Conservation (phyloP, 192 early-diverging fungal genomes). For the Phlyctochytrium planicorne region DNA sequence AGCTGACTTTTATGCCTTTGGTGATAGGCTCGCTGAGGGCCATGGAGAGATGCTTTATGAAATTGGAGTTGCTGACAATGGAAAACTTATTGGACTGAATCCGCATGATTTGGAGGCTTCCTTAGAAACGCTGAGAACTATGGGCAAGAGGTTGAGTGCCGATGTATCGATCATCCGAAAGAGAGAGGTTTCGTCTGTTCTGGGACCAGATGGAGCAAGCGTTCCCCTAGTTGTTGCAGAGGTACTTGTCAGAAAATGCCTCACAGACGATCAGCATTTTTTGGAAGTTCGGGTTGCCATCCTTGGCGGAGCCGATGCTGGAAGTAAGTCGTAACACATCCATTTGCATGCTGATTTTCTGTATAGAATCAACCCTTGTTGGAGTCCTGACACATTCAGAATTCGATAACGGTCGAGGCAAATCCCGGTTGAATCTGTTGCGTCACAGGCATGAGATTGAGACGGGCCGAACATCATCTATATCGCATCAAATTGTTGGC, state of each 20-base stretch:
- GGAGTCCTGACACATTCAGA: conserved; percentile 80
- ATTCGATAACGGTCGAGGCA: conserved; percentile 82
- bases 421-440: conserved; percentile 77
- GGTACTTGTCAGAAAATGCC: conserved; percentile 65
- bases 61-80: conserved; percentile 85
- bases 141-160: conserved; percentile 63
- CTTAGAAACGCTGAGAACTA: conserved; percentile 59
- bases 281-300: conserved; percentile 82
- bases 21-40: conserved; percentile 70
- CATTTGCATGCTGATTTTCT: conserved; percentile 3
- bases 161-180: conserved; percentile 66
- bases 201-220: neutral
- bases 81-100: conserved; percentile 71
- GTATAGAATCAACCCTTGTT: conserved; percentile 75
- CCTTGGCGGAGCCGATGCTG: conserved; percentile 75
- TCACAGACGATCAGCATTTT: conserved; percentile 60
- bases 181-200: conserved; percentile 26
- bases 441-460: conserved; percentile 92
- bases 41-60: conserved; percentile 85
- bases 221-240: conserved; percentile 66
- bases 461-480: conserved; percentile 84
- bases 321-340: conserved; percentile 31
- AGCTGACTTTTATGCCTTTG: conserved; percentile 1
- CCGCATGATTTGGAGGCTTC: conserved; percentile 60
- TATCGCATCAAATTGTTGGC: conserved; percentile 83